A percentile compares a stretch with the other conserved stretches of the same genome.
Conservation (phyloP, 2,329 filamentous ascomycete species). For the Venturia effusa region DNA sequence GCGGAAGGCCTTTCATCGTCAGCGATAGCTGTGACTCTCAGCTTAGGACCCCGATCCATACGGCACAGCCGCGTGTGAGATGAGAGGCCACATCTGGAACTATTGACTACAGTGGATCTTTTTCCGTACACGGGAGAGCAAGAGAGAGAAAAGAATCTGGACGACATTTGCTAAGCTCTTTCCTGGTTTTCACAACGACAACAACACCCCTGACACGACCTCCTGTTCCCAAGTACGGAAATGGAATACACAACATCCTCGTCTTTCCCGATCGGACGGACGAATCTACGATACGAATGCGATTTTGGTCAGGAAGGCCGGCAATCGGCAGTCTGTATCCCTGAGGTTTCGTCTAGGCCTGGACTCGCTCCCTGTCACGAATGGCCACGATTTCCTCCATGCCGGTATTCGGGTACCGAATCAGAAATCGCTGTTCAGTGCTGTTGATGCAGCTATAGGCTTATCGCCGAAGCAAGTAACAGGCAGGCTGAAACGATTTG, state of each 20-base stretch:
- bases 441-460: not conserved
- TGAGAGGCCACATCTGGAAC: not conserved
- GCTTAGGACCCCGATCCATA: not conserved
- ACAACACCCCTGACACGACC: not conserved
- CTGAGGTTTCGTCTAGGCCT: conserved; percentile 5
- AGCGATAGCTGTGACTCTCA: not conserved
- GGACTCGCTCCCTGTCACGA: not conserved
- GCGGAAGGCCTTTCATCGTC: not conserved
- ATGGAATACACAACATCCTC: not conserved
- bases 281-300: not conserved
- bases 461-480: not conserved
- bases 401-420: not conserved
- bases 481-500: not conserved
- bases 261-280: not conserved
- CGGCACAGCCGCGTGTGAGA: not conserved
- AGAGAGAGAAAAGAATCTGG: not conserved
- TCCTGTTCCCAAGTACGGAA: not conserved
- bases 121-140: too few relatives aligned
- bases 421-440: not conserved
- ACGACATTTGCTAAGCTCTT: not conserved
- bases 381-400: not conserved
- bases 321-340: not conserved
- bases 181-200: not conserved
- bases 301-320: not conserved
- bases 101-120: not conserved